These are phyloP conservation scores for Ustilago cynodontis DNA, from an alignment of 1,284 basidiomycete species.

Conservation along the genomic window DNA sequence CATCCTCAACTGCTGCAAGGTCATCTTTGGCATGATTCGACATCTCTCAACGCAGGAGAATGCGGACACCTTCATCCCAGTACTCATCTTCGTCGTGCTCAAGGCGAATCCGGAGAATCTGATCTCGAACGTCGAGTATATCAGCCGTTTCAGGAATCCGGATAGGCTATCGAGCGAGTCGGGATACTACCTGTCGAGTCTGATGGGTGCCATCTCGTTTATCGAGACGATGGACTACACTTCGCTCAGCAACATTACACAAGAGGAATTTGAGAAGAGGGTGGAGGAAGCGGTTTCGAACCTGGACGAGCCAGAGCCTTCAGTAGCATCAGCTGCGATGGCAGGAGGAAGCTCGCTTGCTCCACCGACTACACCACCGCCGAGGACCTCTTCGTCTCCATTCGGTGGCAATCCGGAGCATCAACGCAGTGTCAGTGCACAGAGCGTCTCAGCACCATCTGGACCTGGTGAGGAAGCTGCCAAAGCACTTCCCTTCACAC, in stretches of 20 bases:
- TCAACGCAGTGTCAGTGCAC: conserved; percentile 43
- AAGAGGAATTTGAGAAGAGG: conserved; percentile 85
- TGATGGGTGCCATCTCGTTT: conserved; percentile 84
- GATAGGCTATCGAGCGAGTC: conserved; percentile 91
- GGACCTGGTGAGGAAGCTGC: conserved; percentile 57
- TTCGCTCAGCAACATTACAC: conserved; percentile 88
- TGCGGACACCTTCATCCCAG: conserved; percentile 90
- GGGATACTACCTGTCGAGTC: conserved; percentile 94
- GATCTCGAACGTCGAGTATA: conserved; percentile 90
- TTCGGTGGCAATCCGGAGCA: conserved; percentile 21
- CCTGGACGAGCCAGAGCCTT: conserved; percentile 37
- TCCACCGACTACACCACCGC: conserved; percentile 31
- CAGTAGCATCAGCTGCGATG: conserved; percentile 6
- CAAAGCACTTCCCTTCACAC: conserved; percentile 47
- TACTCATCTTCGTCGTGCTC: conserved; percentile 93
- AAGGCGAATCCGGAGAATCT: conserved; percentile 93
- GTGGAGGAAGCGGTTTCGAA: conserved; percentile 57
- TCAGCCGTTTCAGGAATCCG: conserved; percentile 92
- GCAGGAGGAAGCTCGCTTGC: conserved; percentile 15
- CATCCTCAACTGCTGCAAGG: conserved; percentile 97
- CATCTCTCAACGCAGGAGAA: conserved; percentile 75
- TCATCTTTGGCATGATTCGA: conserved; percentile 95
- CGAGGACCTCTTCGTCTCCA: conserved; percentile 21
- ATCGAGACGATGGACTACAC: conserved; percentile 97
- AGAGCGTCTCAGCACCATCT: conserved; percentile 48